These are phyloP conservation scores for Galeopsis tetrahit DNA, from an alignment of 257 asterid genomes.

Conservation along the genomic window DNA sequence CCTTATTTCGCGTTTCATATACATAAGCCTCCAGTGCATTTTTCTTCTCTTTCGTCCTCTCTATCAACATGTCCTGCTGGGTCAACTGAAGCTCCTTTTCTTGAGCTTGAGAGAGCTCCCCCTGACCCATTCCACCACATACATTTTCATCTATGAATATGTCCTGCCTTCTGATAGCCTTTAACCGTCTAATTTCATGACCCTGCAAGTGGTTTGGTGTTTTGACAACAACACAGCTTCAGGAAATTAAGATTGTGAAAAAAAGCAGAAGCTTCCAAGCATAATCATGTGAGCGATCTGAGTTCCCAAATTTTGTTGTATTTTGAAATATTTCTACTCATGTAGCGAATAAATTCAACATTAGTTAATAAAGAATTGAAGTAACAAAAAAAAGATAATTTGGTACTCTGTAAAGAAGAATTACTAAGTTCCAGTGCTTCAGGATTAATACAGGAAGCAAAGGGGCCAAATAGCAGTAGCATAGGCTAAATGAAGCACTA, in stretches of 20 bases:
- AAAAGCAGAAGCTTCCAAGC: constrained; percentile 4
- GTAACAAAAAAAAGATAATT: neutral
- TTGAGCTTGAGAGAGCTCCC: constrained; percentile 70
- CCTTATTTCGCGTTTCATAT: constrained; percentile 94
- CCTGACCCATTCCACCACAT: constrained; percentile 65
- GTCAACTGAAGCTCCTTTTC: constrained; percentile 69
- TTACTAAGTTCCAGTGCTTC: constrained; percentile 12
- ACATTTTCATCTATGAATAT: constrained; percentile 64
- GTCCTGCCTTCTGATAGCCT: constrained; percentile 66
- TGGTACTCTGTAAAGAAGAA: constrained; percentile 5
- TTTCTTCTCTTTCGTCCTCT: constrained; percentile 94
- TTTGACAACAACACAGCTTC: constrained; percentile 25
- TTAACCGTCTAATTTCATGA: constrained; percentile 63
- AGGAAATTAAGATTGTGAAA: constrained; percentile 1
- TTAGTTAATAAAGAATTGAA: constrained; percentile 2
- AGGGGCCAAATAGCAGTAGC: constrained; percentile 18
- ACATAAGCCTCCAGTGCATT: constrained; percentile 94
- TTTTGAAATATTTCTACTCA: neutral
- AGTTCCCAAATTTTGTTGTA: constrained; percentile 15
- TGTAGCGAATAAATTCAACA: constrained; percentile 13
- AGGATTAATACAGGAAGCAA: constrained; percentile 3
- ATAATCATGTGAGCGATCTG: constrained; percentile 6
- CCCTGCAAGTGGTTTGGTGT: constrained; percentile 48
- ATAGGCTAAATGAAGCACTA: constrained; percentile 20
- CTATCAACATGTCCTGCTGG: constrained; percentile 82